Evolutionary conservation across 75 land plant species (phyloP).

Genomic region (Larix kaempferi): DNA sequence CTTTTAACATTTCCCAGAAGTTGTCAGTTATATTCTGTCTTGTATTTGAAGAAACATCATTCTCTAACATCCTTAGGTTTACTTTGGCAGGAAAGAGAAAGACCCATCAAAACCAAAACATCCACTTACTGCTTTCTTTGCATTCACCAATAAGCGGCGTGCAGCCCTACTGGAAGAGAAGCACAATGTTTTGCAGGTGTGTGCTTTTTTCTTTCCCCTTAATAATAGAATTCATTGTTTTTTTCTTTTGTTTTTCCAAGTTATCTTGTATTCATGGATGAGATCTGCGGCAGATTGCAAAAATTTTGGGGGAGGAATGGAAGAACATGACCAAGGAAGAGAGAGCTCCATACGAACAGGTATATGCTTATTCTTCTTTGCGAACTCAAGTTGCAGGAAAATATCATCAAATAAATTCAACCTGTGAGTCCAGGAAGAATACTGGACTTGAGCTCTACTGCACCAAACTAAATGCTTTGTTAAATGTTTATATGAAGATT

Average conservation of each 20-base stretch:
- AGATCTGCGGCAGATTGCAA: conserved; percentile 38
- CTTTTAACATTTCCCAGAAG: not conserved
- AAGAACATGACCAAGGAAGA: conserved; percentile 57
- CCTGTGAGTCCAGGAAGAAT: not conserved
- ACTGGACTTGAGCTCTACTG: not conserved
- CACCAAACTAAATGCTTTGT: conserved; percentile 4
- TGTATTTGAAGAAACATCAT: not conserved
- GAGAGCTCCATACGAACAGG: conserved; percentile 73
- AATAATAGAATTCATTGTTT: not conserved
- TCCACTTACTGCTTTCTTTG: conserved; percentile 65
- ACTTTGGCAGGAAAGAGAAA: conserved; percentile 70
- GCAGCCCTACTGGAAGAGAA: conserved; percentile 53
- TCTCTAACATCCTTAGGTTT: not conserved
- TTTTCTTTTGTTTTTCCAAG: not conserved
- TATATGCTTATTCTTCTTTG: conserved; percentile 5
- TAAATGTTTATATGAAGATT: conserved; percentile 19
- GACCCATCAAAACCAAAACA: conserved; percentile 87
- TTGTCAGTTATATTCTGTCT: not conserved
- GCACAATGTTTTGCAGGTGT: conserved; percentile 60
- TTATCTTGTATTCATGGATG: not conserved
- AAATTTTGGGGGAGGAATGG: conserved; percentile 89
- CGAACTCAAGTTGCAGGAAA: too few relatives aligned
- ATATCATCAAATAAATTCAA: too few relatives aligned
- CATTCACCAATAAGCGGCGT: conserved; percentile 64
- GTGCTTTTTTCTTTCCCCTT: not conserved